Conservation (phyloP, 2,329 filamentous ascomycete species). For the Neofusicoccum kwambonambiense region DNA sequence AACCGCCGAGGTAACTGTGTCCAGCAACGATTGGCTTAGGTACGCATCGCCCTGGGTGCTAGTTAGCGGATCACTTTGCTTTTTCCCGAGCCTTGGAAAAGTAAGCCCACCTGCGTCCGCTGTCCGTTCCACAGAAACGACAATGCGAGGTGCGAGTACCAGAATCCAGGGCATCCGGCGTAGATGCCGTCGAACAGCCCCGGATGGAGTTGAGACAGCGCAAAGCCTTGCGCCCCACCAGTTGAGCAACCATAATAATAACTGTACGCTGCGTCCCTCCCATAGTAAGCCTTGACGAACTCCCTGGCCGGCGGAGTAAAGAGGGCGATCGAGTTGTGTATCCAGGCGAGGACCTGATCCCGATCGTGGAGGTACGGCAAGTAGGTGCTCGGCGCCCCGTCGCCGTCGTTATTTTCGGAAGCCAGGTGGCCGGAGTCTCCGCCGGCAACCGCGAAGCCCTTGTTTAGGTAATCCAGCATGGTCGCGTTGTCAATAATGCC, state of each 20-base stretch:
- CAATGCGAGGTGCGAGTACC: constrained; percentile 21
- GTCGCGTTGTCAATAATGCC: constrained; percentile 15
- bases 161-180: constrained; percentile 21
- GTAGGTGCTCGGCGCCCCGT: constrained; percentile 18
- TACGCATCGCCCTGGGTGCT: constrained; percentile 19
- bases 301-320: constrained; percentile 19
- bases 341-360: constrained; percentile 20
- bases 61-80: background rate
- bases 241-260: constrained; percentile 22
- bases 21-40: constrained; percentile 30
- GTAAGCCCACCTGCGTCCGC: constrained; percentile 1
- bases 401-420: constrained; percentile 15
- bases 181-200: constrained; percentile 23
- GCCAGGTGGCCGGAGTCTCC: constrained; percentile 20
- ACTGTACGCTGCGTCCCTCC: constrained; percentile 1
- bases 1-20: constrained; percentile 35
- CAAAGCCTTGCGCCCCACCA: constrained; percentile 23
- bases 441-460: constrained; percentile 20
- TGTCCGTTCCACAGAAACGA: constrained; percentile 22
- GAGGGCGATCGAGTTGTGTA: constrained; percentile 20
- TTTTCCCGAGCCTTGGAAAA: background rate
- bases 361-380: constrained; percentile 20
- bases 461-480: constrained; percentile 19
- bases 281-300: constrained; percentile 12
- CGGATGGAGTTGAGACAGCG: constrained; percentile 20